Conservation (phyloP, 345 rosid species). For the Hibiscus trionum region DNA sequence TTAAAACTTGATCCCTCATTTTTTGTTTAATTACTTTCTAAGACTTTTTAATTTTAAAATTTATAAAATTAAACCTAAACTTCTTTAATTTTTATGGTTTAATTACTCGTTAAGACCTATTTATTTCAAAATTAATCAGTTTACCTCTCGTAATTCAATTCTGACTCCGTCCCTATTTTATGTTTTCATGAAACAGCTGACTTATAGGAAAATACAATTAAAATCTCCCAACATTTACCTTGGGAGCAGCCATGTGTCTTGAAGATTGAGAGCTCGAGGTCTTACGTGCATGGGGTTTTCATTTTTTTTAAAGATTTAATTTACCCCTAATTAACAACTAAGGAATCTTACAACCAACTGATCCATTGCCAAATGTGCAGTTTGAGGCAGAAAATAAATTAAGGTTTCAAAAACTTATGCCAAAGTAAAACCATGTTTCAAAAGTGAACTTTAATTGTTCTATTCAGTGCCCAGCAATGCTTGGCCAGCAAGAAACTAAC, state of each 20-base stretch:
- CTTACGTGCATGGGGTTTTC: constrained; percentile 11
- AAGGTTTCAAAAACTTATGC: constrained; percentile 32
- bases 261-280: constrained; percentile 4
- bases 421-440: not conserved
- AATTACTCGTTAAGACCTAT: too few species aligned
- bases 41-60: too few species aligned
- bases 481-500: constrained; percentile 24
- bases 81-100: too few species aligned
- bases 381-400: constrained; percentile 11
- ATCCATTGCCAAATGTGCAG: constrained; percentile 19
- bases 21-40: too few species aligned
- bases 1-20: too few species aligned
- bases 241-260: constrained; percentile 1
- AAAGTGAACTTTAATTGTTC: constrained; percentile 15
- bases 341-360: constrained; percentile 18
- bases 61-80: too few species aligned
- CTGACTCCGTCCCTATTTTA: too few species aligned
- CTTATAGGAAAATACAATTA: not conserved
- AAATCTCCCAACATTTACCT: not conserved
- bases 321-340: constrained; percentile 3
- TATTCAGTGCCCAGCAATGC: constrained; percentile 23
- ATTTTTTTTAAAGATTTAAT: not conserved
- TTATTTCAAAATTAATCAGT: too few species aligned
- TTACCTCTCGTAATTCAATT: too few species aligned
- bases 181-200: not conserved